Evolutionary conservation across 805 yeast species (phyloP), one percentile per base, ranked within the genome.

Genomic region (Wilhelminamyces savonicus): DNA sequence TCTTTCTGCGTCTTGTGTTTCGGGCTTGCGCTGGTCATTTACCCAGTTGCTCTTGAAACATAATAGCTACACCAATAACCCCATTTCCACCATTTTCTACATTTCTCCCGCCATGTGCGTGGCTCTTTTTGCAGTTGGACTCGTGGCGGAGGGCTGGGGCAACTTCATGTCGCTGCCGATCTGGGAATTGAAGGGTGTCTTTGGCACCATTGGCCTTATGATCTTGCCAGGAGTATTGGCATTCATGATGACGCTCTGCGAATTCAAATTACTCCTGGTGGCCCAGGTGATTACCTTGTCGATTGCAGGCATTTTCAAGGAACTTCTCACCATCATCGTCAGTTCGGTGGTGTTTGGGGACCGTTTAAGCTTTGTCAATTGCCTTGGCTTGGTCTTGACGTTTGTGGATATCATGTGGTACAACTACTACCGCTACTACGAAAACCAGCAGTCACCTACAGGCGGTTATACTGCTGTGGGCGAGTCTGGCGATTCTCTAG

Each of bases 11-110:
- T 76, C 94, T 2, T 70, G 82, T 50, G 71, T 86, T 59, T 79
- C 92, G 11, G 98, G 98, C 0, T 61, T 92, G 29, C 71, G 98
- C 39, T 92, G 98, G 98, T 90, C 95, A 1, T 73, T 88, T 37
- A 87, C 97, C 1, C 97, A 92, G 50, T 54, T 92, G 14, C 66
- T 90, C 21, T 60, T 92, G 28, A 80, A 72, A 41, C 68, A 62
- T 25, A 77, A 76, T 40, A 66, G 63, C 16, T 59, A 75, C 30
- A 74, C 78, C 4, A 70, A 71, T 22, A 79, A 88, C 48, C 94
- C 98, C 2, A 75, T 92, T 13, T 66, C 80, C 23, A 85, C 97
- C 6, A 87, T 92, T 24, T 66, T 82, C 42, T 84, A 83, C 49
- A 58, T 92, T 12, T 76, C 95, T 0, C 97, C 98, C 2, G 67